Base-by-base conservation (phyloP, 1,284 basidiomycete species). In the Pseudozyma pruni region DNA sequence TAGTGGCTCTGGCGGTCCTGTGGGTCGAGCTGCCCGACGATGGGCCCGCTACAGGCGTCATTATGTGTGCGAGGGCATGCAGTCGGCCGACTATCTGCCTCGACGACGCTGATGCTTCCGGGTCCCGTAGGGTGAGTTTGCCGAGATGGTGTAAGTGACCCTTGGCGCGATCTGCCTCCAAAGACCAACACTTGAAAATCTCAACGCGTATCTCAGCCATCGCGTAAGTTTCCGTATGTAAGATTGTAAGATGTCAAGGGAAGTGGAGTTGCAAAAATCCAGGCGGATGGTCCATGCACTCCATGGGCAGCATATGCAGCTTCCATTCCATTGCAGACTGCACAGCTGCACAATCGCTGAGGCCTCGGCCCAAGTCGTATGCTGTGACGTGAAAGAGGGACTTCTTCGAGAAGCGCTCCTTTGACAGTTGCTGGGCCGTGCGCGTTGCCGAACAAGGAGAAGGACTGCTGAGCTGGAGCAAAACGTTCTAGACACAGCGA, bases 41-140 rank as follows among this genome's bases (percentile, higher is more conserved):
- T 2, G 55, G 51, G 10, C 55, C 62, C 14, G 62, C 51, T 14
- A 54, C 39, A 6, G 55, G 40, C 33, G 42, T 41, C 55, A 66
- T 66, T 5, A 14, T 39, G 25, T 3, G 14, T 4, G 19, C 8
- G 23, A 29, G 25, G 23, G 41, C 50, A 52, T 44, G 14, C n/a
- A 31, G n/a, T 22, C 17, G n/a, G 22, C 29, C n/a, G 17, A 11
- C 16, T 19, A 10, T 33, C 22, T 8, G 25, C 14, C 32, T 20
- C 33, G 32, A 45, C 22, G 33, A 29, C 11, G 27, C 7, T 29
- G 27, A 7, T 29, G 27, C n/a, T n/a, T n/a, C n/a, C n/a, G n/a
- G n/a, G n/a, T n/a, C n/a, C n/a, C n/a, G 27, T 29, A 11, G 27
- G 11, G 11, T 7, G 27, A 6, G 11, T 6, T 29, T 29, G 27